phyloP scores from a whole-genome alignment of 2,329 filamentous ascomycete genomes.

The Fusarium sublunatum region DNA sequence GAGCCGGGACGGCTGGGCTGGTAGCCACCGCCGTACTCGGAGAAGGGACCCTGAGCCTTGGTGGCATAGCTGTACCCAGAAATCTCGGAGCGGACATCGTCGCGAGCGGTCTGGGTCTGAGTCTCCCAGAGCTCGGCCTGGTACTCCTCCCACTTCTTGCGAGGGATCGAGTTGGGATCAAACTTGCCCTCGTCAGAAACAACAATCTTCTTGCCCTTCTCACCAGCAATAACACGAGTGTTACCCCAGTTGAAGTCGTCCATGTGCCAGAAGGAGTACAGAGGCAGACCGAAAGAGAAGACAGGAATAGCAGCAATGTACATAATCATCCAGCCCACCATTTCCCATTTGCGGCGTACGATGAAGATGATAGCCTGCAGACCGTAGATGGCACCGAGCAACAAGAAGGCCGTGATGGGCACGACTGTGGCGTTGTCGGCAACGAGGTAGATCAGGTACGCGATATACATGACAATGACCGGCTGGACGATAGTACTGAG shows the following conservation, averaged over 20 bases:
- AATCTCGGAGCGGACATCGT: constrained; percentile 84
- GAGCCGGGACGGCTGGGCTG: constrained; percentile 69
- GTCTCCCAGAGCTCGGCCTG: constrained; percentile 98
- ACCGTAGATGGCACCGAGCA: constrained; percentile 96
- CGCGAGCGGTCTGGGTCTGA: constrained; percentile 85
- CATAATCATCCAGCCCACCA: constrained; percentile 99
- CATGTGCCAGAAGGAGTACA: constrained; percentile 99
- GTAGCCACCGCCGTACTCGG: constrained; percentile 78
- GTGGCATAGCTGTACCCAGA: constrained; percentile 97
- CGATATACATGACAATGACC: constrained; percentile 88
- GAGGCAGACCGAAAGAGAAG: constrained; percentile 87
- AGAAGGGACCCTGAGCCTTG: constrained; percentile 73
- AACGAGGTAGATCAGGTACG: constrained; percentile 85
- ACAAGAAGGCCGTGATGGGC: constrained; percentile 86
- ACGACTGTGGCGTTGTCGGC: constrained; percentile 70
- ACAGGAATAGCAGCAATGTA: constrained; percentile 92
- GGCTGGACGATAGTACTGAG: constrained; percentile 92
- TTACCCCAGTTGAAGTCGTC: constrained; percentile 99
- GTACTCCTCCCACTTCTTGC: constrained; percentile 99
- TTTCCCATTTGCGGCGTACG: constrained; percentile 96
- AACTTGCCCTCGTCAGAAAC: constrained; percentile 98
- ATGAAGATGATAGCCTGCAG: constrained; percentile 98
- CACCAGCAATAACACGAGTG: constrained; percentile 95
- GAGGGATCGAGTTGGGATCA: constrained; percentile 89
- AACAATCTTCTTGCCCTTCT: constrained; percentile 90